Evolutionary conservation across 2,329 filamentous ascomycete genomes (phyloP).

Genomic region (Alternaria hordeiaustralica): DNA sequence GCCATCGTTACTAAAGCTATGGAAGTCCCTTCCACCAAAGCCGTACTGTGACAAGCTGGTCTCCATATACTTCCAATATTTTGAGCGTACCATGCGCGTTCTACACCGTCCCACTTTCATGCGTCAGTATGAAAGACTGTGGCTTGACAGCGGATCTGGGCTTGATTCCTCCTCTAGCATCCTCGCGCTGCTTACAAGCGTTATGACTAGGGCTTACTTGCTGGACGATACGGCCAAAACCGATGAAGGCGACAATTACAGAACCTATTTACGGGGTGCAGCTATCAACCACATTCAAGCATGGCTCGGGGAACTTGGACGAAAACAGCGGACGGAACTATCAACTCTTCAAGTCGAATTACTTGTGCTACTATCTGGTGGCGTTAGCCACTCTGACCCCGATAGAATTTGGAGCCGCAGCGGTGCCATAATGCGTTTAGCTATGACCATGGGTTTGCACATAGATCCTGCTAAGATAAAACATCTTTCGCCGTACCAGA

Average conservation of each 20-base stretch:
- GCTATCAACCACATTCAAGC: slow-evolving; percentile 25
- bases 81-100: slow-evolving; percentile 34
- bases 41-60: slow-evolving; percentile 30
- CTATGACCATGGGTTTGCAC: slow-evolving; percentile 53
- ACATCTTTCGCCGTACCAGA: slow-evolving; percentile 40
- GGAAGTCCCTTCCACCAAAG: slow-evolving; percentile 27
- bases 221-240: slow-evolving; percentile 17
- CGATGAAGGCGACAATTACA: slow-evolving; percentile 12
- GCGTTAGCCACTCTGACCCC: slow-evolving; percentile 13
- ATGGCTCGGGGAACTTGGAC: slow-evolving; percentile 30
- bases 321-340: slow-evolving; percentile 29
- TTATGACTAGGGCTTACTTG: slow-evolving; percentile 31
- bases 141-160: slow-evolving; percentile 18
- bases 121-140: slow-evolving; percentile 29
- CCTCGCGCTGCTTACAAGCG: slow-evolving; percentile 26
- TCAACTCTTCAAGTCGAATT: slow-evolving; percentile 28
- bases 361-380: slow-evolving; percentile 23
- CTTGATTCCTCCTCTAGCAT: slow-evolving; percentile 27
- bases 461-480: slow-evolving; percentile 46
- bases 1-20: slow-evolving; percentile 23
- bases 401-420: slow-evolving; percentile 33
- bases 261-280: slow-evolving; percentile 18
- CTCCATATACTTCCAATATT: slow-evolving; percentile 24
- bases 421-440: slow-evolving; percentile 50
- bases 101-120: slow-evolving; percentile 34